Evolutionary conservation across 345 rosid species (phyloP).

Genomic region (Eucalyptus regnans): DNA sequence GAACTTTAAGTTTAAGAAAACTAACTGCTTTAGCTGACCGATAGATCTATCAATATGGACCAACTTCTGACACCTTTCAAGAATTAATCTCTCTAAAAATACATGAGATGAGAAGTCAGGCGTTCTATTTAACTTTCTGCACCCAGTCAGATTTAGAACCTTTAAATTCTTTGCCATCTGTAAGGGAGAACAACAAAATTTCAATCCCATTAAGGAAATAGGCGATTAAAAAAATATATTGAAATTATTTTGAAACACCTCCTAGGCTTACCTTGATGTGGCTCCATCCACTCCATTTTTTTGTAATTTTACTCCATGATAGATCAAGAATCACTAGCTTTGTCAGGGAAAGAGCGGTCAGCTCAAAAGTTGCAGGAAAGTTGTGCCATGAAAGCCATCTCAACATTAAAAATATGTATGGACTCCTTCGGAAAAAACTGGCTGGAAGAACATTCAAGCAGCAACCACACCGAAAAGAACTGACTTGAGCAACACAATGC

Average conservation of each 20-base stretch:
- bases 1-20: neutral
- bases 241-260: neutral
- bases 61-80: neutral
- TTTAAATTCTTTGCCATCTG: neutral
- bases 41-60: neutral
- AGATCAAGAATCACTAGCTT: neutral
- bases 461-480: neutral
- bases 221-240: fast-evolving
- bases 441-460: neutral
- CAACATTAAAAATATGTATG: neutral
- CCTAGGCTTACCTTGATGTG: neutral
- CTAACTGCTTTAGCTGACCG: neutral
- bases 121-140: neutral
- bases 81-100: neutral
- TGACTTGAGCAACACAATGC: neutral
- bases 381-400: neutral
- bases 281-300: neutral
- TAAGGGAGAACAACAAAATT: neutral
- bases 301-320: neutral
- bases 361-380: neutral
- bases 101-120: neutral
- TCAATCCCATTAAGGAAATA: neutral
- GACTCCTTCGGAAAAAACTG: neutral
- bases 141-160: neutral
- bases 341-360: neutral